phyloP scores from a whole-genome alignment of 192 early-diverging fungal genomes.

The Funneliformis mosseae region DNA sequence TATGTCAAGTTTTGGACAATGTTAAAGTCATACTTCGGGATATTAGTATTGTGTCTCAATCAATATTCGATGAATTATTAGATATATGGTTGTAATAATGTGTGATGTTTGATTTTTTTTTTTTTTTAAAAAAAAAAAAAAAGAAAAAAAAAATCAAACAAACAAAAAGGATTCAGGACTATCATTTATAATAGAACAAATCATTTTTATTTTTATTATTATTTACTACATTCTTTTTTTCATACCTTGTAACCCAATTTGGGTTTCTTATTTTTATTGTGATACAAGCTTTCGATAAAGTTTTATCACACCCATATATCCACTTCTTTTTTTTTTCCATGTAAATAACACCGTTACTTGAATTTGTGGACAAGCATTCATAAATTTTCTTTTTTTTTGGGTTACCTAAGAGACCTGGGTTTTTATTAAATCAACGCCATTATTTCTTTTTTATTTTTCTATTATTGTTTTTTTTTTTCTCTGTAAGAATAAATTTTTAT shows the following conservation, averaged over 20 bases:
- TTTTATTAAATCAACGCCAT: background rate
- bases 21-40: background rate
- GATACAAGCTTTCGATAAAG: background rate
- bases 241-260: background rate
- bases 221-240: background rate
- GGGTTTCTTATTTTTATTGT: conserved; percentile 18
- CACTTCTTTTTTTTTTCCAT: background rate
- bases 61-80: background rate
- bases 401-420: background rate
- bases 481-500: conserved; percentile 8
- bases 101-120: background rate
- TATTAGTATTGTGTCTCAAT: no score
- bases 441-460: background rate
- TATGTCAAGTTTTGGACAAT: conserved; percentile 12
- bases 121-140: background rate
- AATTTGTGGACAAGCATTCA: conserved; percentile 14
- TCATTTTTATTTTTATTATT: conserved; percentile 10
- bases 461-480: background rate
- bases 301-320: background rate
- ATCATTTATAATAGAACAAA: conserved; percentile 6
- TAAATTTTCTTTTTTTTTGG: background rate
- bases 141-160: background rate
- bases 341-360: conserved; percentile 14
- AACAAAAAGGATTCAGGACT: background rate
- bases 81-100: conserved; percentile 12